phyloP scores from a whole-genome alignment of 1,284 basidiomycete genomes.

The Sanguinoderma infundibulare region DNA sequence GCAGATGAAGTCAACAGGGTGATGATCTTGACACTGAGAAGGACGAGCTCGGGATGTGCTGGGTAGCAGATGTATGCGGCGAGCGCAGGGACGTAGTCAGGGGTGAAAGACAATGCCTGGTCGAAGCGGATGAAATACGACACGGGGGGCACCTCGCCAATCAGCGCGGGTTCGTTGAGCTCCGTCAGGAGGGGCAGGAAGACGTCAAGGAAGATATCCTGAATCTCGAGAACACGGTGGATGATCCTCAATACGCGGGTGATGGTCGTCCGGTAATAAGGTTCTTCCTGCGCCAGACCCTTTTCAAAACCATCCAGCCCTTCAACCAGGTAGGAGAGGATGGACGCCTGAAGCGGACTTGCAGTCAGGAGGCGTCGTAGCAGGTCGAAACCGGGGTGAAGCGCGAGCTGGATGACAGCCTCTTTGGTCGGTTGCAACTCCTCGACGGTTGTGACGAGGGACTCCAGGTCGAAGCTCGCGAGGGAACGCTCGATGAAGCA shows the following conservation, averaged over 20 bases:
- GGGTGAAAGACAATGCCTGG: conserved; percentile 79
- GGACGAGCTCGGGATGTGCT: conserved; percentile 73
- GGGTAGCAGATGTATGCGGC: conserved; percentile 83
- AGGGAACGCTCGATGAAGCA: conserved; percentile 87
- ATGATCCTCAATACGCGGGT: conserved; percentile 84
- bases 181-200: conserved; percentile 82
- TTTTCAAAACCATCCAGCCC: conserved; percentile 81
- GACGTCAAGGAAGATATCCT: conserved; percentile 90
- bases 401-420: conserved; percentile 54
- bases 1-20: conserved; percentile 64
- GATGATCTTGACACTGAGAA: conserved; percentile 84
- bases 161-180: conserved; percentile 56
- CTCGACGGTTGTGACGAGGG: conserved; percentile 55
- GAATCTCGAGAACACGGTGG: conserved; percentile 82
- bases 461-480: conserved; percentile 81
- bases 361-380: conserved; percentile 81
- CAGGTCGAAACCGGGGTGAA: conserved; percentile 91
- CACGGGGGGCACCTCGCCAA: conserved; percentile 60
- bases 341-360: conserved; percentile 68
- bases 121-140: conserved; percentile 80
- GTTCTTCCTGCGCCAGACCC: conserved; percentile 68
- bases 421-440: conserved; percentile 56
- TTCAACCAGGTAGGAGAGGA: conserved; percentile 80
- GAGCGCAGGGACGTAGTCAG: conserved; percentile 82
- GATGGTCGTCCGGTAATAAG: conserved; percentile 77